Percentiles rank a stretch among this genome's conserved stretches.
Conservation (phyloP, 768 basidiomycete species). For the Tricholoma furcatifolium region DNA sequence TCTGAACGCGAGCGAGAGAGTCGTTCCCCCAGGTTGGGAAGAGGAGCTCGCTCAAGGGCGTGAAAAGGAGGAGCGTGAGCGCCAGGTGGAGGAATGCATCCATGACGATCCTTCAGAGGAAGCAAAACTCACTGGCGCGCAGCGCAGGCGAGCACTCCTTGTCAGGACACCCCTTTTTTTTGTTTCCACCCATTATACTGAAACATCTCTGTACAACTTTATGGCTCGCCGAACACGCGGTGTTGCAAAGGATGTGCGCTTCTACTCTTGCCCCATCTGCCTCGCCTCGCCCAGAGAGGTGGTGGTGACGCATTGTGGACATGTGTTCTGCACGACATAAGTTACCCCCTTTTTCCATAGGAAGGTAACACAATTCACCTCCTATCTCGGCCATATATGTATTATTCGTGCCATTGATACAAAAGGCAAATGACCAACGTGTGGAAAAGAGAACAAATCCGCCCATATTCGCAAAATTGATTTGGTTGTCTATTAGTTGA, state of each 20-base stretch:
- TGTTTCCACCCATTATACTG: neutral
- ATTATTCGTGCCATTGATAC: conserved; percentile 9
- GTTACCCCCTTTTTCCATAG: neutral
- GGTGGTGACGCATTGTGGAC: conserved; percentile 10
- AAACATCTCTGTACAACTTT: neutral
- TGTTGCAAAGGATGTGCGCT: neutral
- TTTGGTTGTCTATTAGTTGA: conserved; percentile 4
- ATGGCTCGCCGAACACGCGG: conserved; percentile 9
- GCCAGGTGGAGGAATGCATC: conserved; percentile 1
- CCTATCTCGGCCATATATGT: neutral
- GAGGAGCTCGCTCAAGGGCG: conserved; percentile 8
- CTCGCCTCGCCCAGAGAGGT: conserved; percentile 2
- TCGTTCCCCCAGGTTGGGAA: conserved; percentile 11
- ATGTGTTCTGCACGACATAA: conserved; percentile 13
- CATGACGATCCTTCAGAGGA: neutral
- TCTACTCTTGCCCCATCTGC: conserved; percentile 11
- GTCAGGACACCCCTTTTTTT: conserved; percentile 5
- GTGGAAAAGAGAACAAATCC: conserved; percentile 1
- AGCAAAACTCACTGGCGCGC: neutral
- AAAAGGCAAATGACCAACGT: conserved; percentile 10
- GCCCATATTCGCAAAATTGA: conserved; percentile 11
- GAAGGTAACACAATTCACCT: neutral
- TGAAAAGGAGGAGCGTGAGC: conserved; percentile 4
- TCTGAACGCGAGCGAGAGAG: conserved; percentile 5
- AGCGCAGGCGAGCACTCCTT: conserved; percentile 9